Conservation (phyloP, 495 filamentous ascomycete genomes). For the Penicillium psychrofluorescens region DNA sequence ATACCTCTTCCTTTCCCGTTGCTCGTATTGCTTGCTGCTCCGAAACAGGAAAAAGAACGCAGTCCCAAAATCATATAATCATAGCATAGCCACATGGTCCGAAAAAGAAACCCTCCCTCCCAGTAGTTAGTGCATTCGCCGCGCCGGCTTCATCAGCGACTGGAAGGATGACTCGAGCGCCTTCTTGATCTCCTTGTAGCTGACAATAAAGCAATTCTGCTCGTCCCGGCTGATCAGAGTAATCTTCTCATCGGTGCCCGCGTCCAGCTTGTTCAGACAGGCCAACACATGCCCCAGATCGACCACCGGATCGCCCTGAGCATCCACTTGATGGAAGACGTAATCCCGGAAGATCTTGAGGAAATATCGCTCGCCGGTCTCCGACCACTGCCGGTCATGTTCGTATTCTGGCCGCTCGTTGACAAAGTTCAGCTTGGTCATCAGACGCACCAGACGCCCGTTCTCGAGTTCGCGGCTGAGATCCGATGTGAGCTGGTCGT, state of each 20-base stretch:
- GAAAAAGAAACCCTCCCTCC: not conserved
- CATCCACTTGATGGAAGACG: conserved; percentile 91
- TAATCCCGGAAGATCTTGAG: conserved; percentile 94
- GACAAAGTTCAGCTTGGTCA: conserved; percentile 77
- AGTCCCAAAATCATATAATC: not conserved
- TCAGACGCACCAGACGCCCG: conserved; percentile 71
- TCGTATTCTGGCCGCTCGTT: conserved; percentile 85
- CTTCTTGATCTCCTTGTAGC: conserved; percentile 80
- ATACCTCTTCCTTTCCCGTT: too few relatives aligned
- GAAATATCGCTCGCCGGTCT: conserved; percentile 83
- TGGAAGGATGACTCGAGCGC: conserved; percentile 71
- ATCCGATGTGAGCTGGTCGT: conserved; percentile 63
- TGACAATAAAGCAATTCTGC: conserved; percentile 76
- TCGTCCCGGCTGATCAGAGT: conserved; percentile 82
- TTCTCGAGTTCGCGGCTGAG: conserved; percentile 84
- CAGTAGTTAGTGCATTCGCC: conserved; percentile 32
- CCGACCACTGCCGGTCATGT: conserved; percentile 68
- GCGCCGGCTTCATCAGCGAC: conserved; percentile 58
- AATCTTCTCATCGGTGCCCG: conserved; percentile 79
- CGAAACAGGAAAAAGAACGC: not conserved
- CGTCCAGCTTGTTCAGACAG: conserved; percentile 87
- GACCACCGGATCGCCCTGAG: conserved; percentile 68
- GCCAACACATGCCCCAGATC: conserved; percentile 78
- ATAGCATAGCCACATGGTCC: conserved; percentile 5
- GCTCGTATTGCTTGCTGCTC: too few relatives aligned